Percentiles rank a stretch among this genome's conserved stretches.
Conservation (phyloP, 2,329 filamentous ascomycete species). For the Claviceps fusiformis region DNA sequence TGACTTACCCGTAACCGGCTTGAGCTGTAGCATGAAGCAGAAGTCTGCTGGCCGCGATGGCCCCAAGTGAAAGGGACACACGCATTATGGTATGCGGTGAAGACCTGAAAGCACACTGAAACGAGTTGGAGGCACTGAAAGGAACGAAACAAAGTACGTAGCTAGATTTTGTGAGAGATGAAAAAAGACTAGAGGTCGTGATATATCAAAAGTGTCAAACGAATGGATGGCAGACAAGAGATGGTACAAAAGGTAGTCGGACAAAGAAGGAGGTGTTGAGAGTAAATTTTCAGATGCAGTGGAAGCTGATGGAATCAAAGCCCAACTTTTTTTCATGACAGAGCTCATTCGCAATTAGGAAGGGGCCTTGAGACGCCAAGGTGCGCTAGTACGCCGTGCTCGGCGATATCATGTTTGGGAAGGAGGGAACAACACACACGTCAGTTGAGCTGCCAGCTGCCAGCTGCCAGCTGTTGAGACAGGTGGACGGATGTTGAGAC, state of each 20-base stretch:
- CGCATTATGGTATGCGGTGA: slow-evolving; percentile 23
- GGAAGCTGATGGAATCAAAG: not conserved
- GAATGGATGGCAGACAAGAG: slow-evolving; percentile 3
- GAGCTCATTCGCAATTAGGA: not conserved
- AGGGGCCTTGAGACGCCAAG: not conserved
- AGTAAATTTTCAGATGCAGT: not conserved
- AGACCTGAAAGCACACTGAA: not conserved
- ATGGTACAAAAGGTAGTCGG: not conserved
- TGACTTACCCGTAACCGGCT: slow-evolving; percentile 20
- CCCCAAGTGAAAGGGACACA: slow-evolving; percentile 20
- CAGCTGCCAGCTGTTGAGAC: not conserved
- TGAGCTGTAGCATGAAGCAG: slow-evolving; percentile 19
- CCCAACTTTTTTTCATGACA: not conserved
- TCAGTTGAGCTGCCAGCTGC: too few relatives aligned
- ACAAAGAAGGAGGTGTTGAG: too few relatives aligned
- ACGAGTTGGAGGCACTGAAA: not conserved
- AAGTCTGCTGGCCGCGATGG: slow-evolving; percentile 22
- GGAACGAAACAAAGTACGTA: slow-evolving; percentile 3
- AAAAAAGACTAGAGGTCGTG: slow-evolving; percentile 2
- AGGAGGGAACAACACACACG: not conserved
- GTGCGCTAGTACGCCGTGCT: not conserved
- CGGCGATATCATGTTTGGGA: not conserved
- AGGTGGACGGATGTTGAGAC: not conserved
- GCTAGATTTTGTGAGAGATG: slow-evolving; percentile 1
- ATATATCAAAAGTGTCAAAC: slow-evolving; percentile 1